Evolutionary conservation across 441 rosid genomes (phyloP).

Genomic region (Brassica balearica): DNA sequence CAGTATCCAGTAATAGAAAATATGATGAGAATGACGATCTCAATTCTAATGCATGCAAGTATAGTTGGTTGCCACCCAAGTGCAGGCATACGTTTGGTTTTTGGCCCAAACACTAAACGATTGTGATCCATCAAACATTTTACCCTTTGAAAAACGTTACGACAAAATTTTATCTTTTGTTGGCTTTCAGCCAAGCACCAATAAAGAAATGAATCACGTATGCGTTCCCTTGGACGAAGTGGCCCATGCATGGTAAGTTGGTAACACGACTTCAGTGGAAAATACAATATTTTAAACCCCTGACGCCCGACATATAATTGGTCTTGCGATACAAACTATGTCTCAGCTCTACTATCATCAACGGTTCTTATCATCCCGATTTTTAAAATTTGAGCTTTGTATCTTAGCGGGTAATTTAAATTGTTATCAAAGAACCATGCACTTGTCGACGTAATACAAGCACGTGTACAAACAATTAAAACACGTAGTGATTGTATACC

Average conservation of each 20-base stretch:
- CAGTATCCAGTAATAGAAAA: no score
- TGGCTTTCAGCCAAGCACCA: no score
- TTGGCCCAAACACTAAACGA: neutral
- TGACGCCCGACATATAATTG: no score
- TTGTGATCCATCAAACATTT: neutral
- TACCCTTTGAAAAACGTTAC: neutral
- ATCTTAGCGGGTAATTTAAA: neutral
- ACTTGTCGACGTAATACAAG: constrained; percentile 21
- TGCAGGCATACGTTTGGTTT: neutral
- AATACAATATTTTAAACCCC: no score
- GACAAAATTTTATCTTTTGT: no score
- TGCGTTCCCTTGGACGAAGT: no score
- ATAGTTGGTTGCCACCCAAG: no score
- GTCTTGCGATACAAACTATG: neutral
- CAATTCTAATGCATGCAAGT: no score
- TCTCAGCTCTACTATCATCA: neutral
- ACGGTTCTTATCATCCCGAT: constrained; percentile 5
- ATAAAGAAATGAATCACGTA: no score
- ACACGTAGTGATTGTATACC: constrained; percentile 34
- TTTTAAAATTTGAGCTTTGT: neutral
- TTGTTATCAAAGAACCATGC: constrained; percentile 3
- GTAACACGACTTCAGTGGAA: neutral
- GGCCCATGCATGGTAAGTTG: no score
- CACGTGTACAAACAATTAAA: constrained; percentile 48
- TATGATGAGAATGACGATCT: no score